These are phyloP conservation scores for Sporisorium scitamineum DNA, from an alignment of 1,284 basidiomycete species.

Conservation along the genomic window DNA sequence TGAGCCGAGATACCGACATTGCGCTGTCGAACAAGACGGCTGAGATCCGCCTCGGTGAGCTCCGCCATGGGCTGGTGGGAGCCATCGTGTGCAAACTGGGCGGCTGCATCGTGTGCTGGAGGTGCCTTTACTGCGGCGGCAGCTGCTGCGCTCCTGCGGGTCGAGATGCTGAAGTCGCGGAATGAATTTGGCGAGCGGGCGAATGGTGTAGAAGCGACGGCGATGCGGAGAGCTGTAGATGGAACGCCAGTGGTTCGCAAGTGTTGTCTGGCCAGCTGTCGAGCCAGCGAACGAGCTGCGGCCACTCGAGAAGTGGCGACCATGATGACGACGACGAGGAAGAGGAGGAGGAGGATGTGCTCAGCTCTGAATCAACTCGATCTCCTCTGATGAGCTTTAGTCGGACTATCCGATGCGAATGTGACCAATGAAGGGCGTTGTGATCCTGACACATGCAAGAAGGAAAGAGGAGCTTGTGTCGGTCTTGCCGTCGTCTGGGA, in stretches of 20 bases:
- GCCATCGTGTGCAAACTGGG: slow-evolving; percentile 32
- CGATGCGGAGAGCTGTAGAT: slow-evolving; percentile 17
- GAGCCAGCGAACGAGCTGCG: slow-evolving; percentile 44
- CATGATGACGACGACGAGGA: slow-evolving; percentile 19
- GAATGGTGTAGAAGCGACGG: slow-evolving; percentile 27
- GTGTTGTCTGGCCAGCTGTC: slow-evolving; percentile 43
- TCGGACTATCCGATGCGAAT: neutral
- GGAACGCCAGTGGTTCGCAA: slow-evolving; percentile 15
- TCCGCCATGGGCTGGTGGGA: slow-evolving; percentile 33
- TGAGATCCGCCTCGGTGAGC: slow-evolving; percentile 61
- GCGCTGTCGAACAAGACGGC: slow-evolving; percentile 68
- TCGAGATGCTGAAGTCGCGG: slow-evolving; percentile 32
- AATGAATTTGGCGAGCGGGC: slow-evolving; percentile 20
- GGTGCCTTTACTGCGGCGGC: slow-evolving; percentile 27
- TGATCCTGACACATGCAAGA: neutral
- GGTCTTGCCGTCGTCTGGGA: neutral
- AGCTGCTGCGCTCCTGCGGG: slow-evolving; percentile 30
- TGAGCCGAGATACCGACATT: slow-evolving; percentile 72
- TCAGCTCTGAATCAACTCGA: neutral
- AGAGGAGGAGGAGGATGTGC: too few species aligned
- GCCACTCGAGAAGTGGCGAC: slow-evolving; percentile 40
- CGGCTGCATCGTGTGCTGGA: slow-evolving; percentile 39
- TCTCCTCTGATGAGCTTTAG: neutral
- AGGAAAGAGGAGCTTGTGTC: neutral
- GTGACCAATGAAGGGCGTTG: neutral